Evolutionary conservation across 441 rosid species (phyloP).

Genomic region (Erodium moschatum): DNA sequence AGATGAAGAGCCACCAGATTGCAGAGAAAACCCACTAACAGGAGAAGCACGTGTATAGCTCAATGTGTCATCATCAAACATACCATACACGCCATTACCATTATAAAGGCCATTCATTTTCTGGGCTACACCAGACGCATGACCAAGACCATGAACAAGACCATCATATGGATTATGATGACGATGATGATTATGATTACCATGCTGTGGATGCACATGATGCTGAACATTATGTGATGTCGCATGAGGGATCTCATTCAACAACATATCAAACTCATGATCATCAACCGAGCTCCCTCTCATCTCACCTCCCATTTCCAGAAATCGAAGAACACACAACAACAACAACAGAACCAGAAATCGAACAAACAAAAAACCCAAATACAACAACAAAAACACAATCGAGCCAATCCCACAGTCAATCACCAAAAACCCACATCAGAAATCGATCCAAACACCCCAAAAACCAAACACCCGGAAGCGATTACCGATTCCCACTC

Average conservation of each 20-base stretch:
- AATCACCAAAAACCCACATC: too few relatives aligned
- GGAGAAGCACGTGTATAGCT: conserved; percentile 24
- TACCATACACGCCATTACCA: conserved; percentile 18
- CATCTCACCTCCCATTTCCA: conserved; percentile 12
- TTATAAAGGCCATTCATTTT: conserved; percentile 11
- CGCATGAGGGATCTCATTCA: conserved; percentile 27
- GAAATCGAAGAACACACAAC: background rate
- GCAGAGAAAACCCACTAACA: conserved; percentile 28
- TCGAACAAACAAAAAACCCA: background rate
- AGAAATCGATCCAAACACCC: conserved; percentile 7
- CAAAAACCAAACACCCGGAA: conserved; percentile 19
- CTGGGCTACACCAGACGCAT: conserved; percentile 3
- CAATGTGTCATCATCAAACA: conserved; percentile 20
- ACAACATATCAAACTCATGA: conserved; percentile 25
- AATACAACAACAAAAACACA: conserved; percentile 14
- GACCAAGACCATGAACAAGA: background rate
- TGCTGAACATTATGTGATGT: conserved; percentile 20
- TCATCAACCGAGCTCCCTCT: conserved; percentile 21
- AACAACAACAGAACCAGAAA: conserved; percentile 3
- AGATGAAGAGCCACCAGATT: conserved; percentile 30
- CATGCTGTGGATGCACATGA: conserved; percentile 16
- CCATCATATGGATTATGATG: background rate
- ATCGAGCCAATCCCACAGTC: background rate
- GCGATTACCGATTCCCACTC: conserved; percentile 13
- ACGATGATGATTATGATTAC: conserved; percentile 8